These are phyloP conservation scores for Pyrrhoderma lamaoense DNA, from an alignment of 1,284 basidiomycete species.

Conservation along the genomic window DNA sequence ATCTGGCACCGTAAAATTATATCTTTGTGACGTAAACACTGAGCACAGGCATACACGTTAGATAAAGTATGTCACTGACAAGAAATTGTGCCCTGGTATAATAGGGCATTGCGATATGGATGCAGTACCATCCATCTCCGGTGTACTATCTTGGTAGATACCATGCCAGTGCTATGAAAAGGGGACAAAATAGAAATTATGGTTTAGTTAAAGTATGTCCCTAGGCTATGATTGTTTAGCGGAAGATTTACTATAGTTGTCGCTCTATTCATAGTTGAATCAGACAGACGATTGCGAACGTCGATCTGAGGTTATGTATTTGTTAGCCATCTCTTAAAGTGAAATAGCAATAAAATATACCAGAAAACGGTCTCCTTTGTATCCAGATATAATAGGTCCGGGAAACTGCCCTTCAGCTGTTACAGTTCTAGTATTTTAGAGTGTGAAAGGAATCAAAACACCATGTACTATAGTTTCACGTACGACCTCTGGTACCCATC, in stretches of 20 bases:
- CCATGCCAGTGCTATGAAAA: constrained; percentile 44
- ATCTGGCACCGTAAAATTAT: constrained; percentile 27
- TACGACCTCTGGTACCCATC: constrained; percentile 17
- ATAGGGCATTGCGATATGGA: constrained; percentile 40
- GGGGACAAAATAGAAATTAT: background rate
- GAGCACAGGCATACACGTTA: background rate
- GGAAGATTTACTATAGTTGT: constrained; percentile 28
- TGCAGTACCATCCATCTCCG: constrained; percentile 29
- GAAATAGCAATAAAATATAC: constrained; percentile 7
- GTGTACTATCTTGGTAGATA: constrained; percentile 33
- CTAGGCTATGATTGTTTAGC: no score
- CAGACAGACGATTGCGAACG: constrained; percentile 29
- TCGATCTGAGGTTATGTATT: constrained; percentile 23
- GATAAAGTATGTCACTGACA: constrained; percentile 6
- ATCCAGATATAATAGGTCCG: constrained; percentile 12
- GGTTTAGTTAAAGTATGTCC: no score
- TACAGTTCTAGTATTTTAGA: constrained; percentile 6
- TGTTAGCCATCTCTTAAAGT: background rate
- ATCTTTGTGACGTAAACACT: constrained; percentile 24
- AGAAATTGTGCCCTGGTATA: constrained; percentile 20
- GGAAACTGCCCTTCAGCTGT: constrained; percentile 19
- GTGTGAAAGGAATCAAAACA: background rate
- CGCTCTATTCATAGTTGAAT: constrained; percentile 28
- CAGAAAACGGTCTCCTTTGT: constrained; percentile 12
- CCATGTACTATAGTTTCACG: constrained; percentile 4